Conservation (phyloP, 2,329 filamentous ascomycete species). For the Aspergillus neoniger region DNA sequence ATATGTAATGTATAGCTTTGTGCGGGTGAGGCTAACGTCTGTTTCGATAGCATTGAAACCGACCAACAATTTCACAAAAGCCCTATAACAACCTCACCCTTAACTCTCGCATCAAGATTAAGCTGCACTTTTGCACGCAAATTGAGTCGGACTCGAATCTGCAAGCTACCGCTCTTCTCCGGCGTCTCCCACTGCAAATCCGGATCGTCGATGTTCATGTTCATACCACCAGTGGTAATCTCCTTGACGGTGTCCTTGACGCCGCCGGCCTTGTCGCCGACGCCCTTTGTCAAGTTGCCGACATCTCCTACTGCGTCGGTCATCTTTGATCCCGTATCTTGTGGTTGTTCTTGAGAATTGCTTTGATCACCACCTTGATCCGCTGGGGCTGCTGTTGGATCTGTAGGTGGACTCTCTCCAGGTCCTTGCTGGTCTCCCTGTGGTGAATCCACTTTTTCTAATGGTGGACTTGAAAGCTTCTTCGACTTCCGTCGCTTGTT, state of each 20-base stretch:
- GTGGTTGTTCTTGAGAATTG: not conserved
- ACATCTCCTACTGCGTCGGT: not conserved
- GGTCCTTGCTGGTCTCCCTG: not conserved
- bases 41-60: too few species aligned
- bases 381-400: not conserved
- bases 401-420: not conserved
- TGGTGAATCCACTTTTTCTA: not conserved
- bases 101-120: not conserved
- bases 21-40: too few species aligned
- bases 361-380: not conserved
- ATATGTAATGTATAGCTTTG: too few species aligned
- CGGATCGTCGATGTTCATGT: not conserved
- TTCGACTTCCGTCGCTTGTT: not conserved
- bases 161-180: not conserved
- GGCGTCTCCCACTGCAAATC: not conserved
- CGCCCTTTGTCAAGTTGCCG: not conserved
- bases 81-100: not conserved
- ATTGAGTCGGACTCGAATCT: not conserved
- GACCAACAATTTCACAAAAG: not conserved
- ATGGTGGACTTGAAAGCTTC: not conserved
- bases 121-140: not conserved
- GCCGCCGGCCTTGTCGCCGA: not conserved
- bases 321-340: not conserved
- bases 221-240: not conserved
- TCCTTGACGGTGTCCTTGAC: not conserved